Evolutionary conservation across 768 basidiomycete genomes (phyloP).

Genomic region (Pulveroboletus ravenelii): DNA sequence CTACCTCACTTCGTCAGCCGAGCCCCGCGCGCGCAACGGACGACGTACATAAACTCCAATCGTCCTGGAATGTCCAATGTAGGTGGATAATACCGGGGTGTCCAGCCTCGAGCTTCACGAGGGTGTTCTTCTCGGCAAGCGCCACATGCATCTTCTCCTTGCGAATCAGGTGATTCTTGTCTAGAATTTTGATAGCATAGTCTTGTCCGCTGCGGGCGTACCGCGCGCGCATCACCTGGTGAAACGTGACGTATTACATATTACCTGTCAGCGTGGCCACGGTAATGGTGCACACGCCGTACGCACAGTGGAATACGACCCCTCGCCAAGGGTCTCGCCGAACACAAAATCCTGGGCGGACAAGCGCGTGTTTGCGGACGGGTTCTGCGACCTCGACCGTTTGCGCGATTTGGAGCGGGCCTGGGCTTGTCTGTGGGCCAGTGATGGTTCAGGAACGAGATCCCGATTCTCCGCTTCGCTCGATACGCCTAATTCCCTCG

Average conservation of each 20-base stretch:
- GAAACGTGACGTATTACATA: constrained; percentile 7
- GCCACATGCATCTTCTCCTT: constrained; percentile 76
- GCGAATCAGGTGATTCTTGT: constrained; percentile 77
- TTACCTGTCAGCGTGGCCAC: constrained; percentile 9
- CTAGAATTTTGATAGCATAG: constrained; percentile 77
- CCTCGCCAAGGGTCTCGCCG: constrained; percentile 70
- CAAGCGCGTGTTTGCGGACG: constrained; percentile 41
- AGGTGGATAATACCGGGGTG: constrained; percentile 82
- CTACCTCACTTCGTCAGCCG: constrained; percentile 34
- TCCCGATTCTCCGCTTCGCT: constrained; percentile 23
- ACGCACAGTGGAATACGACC: constrained; percentile 77
- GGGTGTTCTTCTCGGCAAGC: constrained; percentile 74
- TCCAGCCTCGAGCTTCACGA: constrained; percentile 56
- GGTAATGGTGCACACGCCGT: not conserved
- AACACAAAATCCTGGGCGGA: constrained; percentile 67
- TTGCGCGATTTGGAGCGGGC: constrained; percentile 39
- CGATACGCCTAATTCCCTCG: constrained; percentile 49
- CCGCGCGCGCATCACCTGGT: constrained; percentile 54
- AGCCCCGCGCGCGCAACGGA: not conserved
- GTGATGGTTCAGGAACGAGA: constrained; percentile 7
- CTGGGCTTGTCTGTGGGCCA: constrained; percentile 13
- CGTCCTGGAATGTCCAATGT: constrained; percentile 83
- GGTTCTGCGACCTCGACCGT: constrained; percentile 39
- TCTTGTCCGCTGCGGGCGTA: constrained; percentile 52
- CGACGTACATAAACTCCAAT: constrained; percentile 73